Conservation (phyloP, 2,329 filamentous ascomycete genomes). For the Hypoxylon sp. region DNA sequence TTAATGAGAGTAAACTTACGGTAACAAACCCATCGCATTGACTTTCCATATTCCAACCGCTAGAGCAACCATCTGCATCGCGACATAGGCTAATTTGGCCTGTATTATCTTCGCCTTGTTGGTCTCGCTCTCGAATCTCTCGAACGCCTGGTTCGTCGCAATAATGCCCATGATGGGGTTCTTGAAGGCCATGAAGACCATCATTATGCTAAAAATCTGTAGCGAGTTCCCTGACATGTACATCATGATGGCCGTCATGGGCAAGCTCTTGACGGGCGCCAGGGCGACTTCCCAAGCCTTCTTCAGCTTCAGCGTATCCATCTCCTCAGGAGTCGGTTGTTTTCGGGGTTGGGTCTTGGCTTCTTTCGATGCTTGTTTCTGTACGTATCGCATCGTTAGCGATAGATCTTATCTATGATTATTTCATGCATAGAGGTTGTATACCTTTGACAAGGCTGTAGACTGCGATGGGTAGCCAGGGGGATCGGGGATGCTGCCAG, state of each 20-base stretch:
- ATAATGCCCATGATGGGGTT: constrained; percentile 89
- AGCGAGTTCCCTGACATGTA: constrained; percentile 99
- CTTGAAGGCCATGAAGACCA: constrained; percentile 99
- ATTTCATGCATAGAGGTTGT: constrained; percentile 28
- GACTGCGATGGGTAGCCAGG: constrained; percentile 80
- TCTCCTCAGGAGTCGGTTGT: constrained; percentile 83
- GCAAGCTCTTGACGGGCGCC: constrained; percentile 91
- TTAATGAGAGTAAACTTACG: constrained; percentile 65
- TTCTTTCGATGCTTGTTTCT: constrained; percentile 68
- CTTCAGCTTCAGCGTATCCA: constrained; percentile 96
- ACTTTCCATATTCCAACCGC: constrained; percentile 95
- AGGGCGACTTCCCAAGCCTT: constrained; percentile 99
- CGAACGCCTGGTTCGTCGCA: constrained; percentile 88
- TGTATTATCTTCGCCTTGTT: constrained; percentile 81
- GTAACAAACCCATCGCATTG: constrained; percentile 94
- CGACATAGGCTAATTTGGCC: constrained; percentile 89
- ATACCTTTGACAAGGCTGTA: constrained; percentile 70
- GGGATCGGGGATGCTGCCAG: constrained; percentile 81
- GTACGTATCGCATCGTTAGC: neutral
- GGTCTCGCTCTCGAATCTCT: constrained; percentile 87
- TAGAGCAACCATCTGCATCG: constrained; percentile 87
- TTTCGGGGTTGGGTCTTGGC: constrained; percentile 69
- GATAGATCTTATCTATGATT: neutral
- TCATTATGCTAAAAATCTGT: constrained; percentile 99
- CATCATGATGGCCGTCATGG: constrained; percentile 99